Percentiles rank a stretch among this genome's conserved stretches.
Evolutionary conservation across 2,329 filamentous ascomycete genomes (phyloP).

Genomic region (Fusarium sp.): DNA sequence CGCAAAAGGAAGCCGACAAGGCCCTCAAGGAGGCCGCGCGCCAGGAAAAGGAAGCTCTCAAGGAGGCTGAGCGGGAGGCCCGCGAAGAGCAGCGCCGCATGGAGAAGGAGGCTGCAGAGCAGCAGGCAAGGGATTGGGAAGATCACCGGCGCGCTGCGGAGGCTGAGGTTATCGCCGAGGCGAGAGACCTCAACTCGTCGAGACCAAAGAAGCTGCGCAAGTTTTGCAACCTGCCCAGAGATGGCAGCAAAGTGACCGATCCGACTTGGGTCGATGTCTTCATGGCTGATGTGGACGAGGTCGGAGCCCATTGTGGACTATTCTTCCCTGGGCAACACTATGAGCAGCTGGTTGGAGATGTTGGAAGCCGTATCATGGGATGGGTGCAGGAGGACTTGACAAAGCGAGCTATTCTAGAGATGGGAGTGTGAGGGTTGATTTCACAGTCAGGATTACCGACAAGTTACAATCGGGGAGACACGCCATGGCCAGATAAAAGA

Average conservation of each 20-base stretch:
- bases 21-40: constrained; percentile 43
- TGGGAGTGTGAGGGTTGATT: constrained; percentile 25
- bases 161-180: constrained; percentile 18
- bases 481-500: not conserved
- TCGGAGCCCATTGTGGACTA: constrained; percentile 85
- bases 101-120: constrained; percentile 15
- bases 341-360: constrained; percentile 80
- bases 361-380: constrained; percentile 72
- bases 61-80: constrained; percentile 45
- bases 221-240: constrained; percentile 80
- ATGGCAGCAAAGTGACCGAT: constrained; percentile 68
- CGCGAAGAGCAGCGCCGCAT: constrained; percentile 35
- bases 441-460: not conserved
- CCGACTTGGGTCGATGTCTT: constrained; percentile 81
- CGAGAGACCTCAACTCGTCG: constrained; percentile 27
- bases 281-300: constrained; percentile 87
- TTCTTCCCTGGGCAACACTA: constrained; percentile 82
- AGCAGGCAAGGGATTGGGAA: constrained; percentile 15
- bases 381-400: constrained; percentile 76
- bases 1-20: constrained; percentile 53
- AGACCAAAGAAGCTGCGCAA: constrained; percentile 71
- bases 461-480: not conserved
- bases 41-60: constrained; percentile 47
- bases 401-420: constrained; percentile 52
- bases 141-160: constrained; percentile 1